A percentile compares a stretch with the other conserved stretches of the same genome.
These are phyloP conservation scores for Beauveria bassiana DNA, from an alignment of 2,329 filamentous ascomycete genomes.

Conservation along the genomic window DNA sequence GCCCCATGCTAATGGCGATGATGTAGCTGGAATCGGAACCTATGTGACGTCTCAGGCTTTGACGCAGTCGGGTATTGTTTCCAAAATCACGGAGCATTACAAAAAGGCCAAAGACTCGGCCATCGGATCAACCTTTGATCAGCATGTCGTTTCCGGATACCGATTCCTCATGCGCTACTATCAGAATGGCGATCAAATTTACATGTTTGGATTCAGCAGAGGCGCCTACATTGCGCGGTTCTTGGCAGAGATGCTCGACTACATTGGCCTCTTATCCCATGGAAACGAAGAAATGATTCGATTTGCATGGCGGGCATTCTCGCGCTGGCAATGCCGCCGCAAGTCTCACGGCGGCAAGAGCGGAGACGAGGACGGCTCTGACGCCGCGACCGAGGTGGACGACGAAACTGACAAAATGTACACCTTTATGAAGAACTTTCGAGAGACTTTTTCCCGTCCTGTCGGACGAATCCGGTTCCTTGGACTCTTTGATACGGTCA, in stretches of 20 bases:
- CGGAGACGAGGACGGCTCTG: conserved; percentile 29
- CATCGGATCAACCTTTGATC: conserved; percentile 70
- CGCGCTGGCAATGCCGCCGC: conserved; percentile 63
- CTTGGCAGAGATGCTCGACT: conserved; percentile 76
- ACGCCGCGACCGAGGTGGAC: conserved; percentile 29
- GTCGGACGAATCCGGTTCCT: conserved; percentile 68
- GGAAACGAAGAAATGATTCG: conserved; percentile 80
- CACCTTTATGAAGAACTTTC: conserved; percentile 68
- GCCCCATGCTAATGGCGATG: conserved; percentile 1
- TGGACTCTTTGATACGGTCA: conserved; percentile 76
- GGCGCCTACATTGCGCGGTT: conserved; percentile 69
- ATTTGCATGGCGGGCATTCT: conserved; percentile 79
- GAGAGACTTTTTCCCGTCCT: conserved; percentile 72
- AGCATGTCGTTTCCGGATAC: conserved; percentile 79
- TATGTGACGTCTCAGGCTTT: conserved; percentile 57
- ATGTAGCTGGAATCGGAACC: conserved; percentile 59
- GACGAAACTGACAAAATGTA: conserved; percentile 46
- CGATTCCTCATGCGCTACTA: conserved; percentile 72
- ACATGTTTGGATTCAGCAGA: conserved; percentile 67
- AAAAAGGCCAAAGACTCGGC: conserved; percentile 71
- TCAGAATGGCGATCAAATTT: conserved; percentile 55
- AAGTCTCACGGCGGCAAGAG: conserved; percentile 58
- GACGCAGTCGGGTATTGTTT: conserved; percentile 46
- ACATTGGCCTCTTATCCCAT: conserved; percentile 68
- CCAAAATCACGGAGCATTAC: conserved; percentile 58